A percentile compares a stretch with the other conserved stretches of the same genome.
phyloP scores from a whole-genome alignment of 2,329 filamentous ascomycete species.

The Colletotrichum siamense region DNA sequence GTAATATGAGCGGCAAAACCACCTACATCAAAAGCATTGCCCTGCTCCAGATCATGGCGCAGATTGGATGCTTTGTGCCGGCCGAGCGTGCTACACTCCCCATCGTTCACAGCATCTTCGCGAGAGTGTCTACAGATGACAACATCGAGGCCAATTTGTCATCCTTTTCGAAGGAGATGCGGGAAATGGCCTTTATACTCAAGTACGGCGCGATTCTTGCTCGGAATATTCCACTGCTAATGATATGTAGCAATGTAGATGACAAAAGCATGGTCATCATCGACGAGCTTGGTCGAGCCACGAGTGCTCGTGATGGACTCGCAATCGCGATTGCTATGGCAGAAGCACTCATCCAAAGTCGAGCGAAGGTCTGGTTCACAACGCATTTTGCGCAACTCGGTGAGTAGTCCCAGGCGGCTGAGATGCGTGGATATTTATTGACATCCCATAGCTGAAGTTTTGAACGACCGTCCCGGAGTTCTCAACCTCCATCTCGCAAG shows the following conservation, averaged over 20 bases:
- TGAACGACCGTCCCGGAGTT: conserved; percentile 78
- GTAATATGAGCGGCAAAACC: conserved; percentile 98
- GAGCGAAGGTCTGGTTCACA: conserved; percentile 86
- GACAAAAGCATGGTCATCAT: conserved; percentile 80
- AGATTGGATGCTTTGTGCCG: conserved; percentile 90
- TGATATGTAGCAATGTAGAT: conserved; percentile 66
- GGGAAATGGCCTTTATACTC: conserved; percentile 92
- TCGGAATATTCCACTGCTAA: neutral
- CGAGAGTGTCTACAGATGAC: conserved; percentile 85
- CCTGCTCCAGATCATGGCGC: conserved; percentile 89
- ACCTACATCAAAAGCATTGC: conserved; percentile 91
- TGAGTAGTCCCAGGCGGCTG: conserved; percentile 28
- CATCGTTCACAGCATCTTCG: conserved; percentile 83
- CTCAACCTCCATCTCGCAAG: conserved; percentile 83
- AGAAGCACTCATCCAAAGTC: conserved; percentile 82
- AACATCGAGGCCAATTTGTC: conserved; percentile 90
- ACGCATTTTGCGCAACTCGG: conserved; percentile 88
- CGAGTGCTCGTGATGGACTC: conserved; percentile 85
- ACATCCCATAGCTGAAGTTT: conserved; percentile 61
- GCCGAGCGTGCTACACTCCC: conserved; percentile 84
- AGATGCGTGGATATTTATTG: neutral
- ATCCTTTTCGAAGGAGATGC: conserved; percentile 94
- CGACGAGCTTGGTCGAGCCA: conserved; percentile 91
- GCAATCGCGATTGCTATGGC: conserved; percentile 90
- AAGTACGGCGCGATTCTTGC: conserved; percentile 44